These are phyloP conservation scores for Corinectria fuckeliana DNA, from an alignment of 2,329 filamentous ascomycete genomes.

Conservation along the genomic window DNA sequence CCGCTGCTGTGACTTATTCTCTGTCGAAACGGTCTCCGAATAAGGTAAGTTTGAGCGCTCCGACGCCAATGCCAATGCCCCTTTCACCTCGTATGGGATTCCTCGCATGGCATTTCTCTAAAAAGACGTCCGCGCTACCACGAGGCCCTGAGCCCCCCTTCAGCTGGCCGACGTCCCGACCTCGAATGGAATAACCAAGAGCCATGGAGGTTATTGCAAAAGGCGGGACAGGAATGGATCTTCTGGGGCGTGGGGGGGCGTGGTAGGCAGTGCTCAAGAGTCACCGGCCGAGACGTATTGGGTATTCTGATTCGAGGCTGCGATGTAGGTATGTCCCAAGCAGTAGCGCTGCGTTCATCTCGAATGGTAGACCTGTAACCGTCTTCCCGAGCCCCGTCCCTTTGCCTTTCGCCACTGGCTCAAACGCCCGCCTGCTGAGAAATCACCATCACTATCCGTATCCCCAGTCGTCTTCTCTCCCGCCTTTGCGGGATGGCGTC, in stretches of 20 bases:
- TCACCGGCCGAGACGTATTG: neutral
- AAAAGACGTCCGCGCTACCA: slow-evolving; percentile 6
- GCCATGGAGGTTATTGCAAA: neutral
- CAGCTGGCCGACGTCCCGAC: slow-evolving; percentile 2
- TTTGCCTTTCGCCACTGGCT: slow-evolving; percentile 3
- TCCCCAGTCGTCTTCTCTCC: neutral
- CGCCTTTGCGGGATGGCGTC: slow-evolving; percentile 18
- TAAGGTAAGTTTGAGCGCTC: neutral
- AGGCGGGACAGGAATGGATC: slow-evolving; percentile 1
- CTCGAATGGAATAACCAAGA: neutral
- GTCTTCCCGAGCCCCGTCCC: neutral
- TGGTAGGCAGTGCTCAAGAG: neutral
- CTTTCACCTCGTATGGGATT: slow-evolving; percentile 6
- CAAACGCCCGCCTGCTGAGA: neutral
- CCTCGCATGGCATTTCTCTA: slow-evolving; percentile 13
- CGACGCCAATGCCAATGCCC: neutral
- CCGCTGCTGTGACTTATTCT: too few relatives aligned
- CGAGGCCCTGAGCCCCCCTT: slow-evolving; percentile 2
- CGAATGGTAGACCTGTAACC: slow-evolving; percentile 8
- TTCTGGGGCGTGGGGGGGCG: neutral
- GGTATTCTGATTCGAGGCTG: slow-evolving; percentile 9
- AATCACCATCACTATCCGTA: too few relatives aligned
- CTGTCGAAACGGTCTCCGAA: neutral
- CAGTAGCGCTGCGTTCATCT: slow-evolving; percentile 1
- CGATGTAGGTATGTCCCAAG: neutral